Evolutionary conservation across 169 alveolate genomes (phyloP).

Genomic region (Haemoproteus tartakovskyi): DNA sequence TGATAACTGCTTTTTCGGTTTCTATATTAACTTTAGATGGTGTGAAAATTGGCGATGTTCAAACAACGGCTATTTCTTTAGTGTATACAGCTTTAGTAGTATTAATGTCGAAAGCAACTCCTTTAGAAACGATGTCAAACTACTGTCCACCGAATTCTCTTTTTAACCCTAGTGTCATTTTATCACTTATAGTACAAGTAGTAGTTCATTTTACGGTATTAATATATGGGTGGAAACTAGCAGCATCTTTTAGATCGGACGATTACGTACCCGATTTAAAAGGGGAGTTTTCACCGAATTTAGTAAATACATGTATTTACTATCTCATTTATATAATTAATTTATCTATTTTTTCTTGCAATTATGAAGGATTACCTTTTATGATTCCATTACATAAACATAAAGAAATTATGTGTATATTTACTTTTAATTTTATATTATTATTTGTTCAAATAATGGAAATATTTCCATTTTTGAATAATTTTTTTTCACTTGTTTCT

Average conservation of each 20-base stretch:
- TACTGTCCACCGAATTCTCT: constrained; percentile 72
- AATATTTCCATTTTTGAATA: constrained; percentile 21
- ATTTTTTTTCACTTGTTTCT: constrained; percentile 55
- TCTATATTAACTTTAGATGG: constrained; percentile 95
- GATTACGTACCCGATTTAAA: constrained; percentile 77
- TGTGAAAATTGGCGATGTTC: constrained; percentile 96
- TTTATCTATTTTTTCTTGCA: constrained; percentile 80
- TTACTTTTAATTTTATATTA: constrained; percentile 21
- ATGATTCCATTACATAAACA: constrained; percentile 78
- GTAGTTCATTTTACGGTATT: constrained; percentile 76
- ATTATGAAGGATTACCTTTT: constrained; percentile 88
- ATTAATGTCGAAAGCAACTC: constrained; percentile 72
- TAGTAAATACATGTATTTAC: constrained; percentile 85
- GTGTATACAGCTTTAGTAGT: constrained; percentile 74
- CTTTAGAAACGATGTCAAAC: constrained; percentile 64
- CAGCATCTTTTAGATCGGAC: constrained; percentile 60
- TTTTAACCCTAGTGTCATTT: constrained; percentile 68
- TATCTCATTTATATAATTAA: constrained; percentile 80
- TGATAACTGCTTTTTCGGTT: constrained; percentile 92
- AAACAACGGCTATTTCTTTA: constrained; percentile 86
- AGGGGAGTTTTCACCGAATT: constrained; percentile 83
- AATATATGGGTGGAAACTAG: constrained; percentile 79
- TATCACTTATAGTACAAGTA: constrained; percentile 76
- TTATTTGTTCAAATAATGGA: constrained; percentile 23
- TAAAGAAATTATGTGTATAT: constrained; percentile 60